Evolutionary conservation across 2,329 filamentous ascomycete genomes (phyloP).

Genomic region (Ceratocystis eucalypticola): DNA sequence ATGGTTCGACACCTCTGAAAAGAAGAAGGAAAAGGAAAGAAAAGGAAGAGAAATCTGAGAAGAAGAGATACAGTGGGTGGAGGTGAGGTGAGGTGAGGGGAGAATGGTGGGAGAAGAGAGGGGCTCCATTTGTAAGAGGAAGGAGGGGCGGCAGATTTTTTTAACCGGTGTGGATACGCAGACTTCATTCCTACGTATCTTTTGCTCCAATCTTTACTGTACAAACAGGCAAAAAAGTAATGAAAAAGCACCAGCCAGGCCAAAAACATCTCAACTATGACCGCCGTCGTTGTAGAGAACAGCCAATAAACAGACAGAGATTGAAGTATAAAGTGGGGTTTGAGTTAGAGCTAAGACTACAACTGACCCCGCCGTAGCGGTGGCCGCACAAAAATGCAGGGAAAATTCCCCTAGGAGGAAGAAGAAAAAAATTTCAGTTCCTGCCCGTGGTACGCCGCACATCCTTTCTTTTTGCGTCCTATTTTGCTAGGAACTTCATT

Average conservation of each 20-base stretch:
- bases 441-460: background rate
- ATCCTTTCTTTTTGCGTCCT: too few species aligned
- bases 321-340: background rate
- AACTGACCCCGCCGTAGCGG: background rate
- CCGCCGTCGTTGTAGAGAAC: background rate
- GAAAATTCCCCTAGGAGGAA: conserved; percentile 8
- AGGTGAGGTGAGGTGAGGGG: conserved; percentile 14
- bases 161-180: conserved; percentile 1
- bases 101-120: conserved; percentile 14
- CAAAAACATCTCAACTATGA: conserved; percentile 1
- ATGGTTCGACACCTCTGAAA: conserved; percentile 19
- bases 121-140: conserved; percentile 17
- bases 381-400: conserved; percentile 6
- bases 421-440: conserved; percentile 20
- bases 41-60: conserved; percentile 13
- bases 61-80: conserved; percentile 6
- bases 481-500: too few species aligned
- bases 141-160: conserved; percentile 19
- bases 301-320: background rate
- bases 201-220: conserved; percentile 4
- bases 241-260: conserved; percentile 3
- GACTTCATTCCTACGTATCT: background rate
- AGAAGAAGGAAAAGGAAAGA: conserved; percentile 13
- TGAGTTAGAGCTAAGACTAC: conserved; percentile 13
- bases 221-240: background rate